Base-by-base conservation (phyloP, 768 basidiomycete species). In the Russula sp. region DNA sequence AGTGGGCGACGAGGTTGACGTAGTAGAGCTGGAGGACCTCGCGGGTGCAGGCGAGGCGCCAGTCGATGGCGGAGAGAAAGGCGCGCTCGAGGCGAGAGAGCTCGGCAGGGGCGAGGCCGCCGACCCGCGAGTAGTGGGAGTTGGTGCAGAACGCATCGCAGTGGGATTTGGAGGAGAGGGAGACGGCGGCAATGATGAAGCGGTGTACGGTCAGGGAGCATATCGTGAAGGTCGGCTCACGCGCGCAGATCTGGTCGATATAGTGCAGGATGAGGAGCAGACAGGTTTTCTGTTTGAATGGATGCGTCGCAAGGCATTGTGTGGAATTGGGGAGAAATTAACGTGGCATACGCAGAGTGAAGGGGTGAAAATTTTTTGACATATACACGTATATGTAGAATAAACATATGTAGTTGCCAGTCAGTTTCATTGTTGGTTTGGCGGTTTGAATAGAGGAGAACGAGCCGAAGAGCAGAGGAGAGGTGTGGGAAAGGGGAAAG, bases 101-200 rank as follows among this genome's bases (percentile, higher is more conserved):
- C 76, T 99, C 96, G 62, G 81, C 79, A 52, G 93, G 80, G 65
- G 89, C 85, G 71, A 98, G 93, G 59, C 97, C 97, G 68, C 97
- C 97, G 36, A 99, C 95, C 74, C 88, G 90, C 66, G 97, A 93
- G 75, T 98, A 98, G 70, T 95, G 84, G 59, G 81, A 84, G 73
- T 98, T 98, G 51, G 91, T 93, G 76, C 91, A 96, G 73, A 98
- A 98, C 20, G 86, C 83, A 76, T 99, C 97, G 74, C 91, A 95
- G 48, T 98, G 84, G 0, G 93, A 93, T 75, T 99, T 98, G 77
- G 86, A 89, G 64, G 92, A 88, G 61, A 94, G 92, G 35, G 90
- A 85, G 73, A 98, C 87, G 68, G 93, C 85, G 48, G 96, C 83
- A 76, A 98, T 98, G 71, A 98, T 81, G 76, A 99, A 98, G 62